Evolutionary conservation across 108 stramenopile genomes (phyloP).

Genomic region (Pelagomonas calceolata): DNA sequence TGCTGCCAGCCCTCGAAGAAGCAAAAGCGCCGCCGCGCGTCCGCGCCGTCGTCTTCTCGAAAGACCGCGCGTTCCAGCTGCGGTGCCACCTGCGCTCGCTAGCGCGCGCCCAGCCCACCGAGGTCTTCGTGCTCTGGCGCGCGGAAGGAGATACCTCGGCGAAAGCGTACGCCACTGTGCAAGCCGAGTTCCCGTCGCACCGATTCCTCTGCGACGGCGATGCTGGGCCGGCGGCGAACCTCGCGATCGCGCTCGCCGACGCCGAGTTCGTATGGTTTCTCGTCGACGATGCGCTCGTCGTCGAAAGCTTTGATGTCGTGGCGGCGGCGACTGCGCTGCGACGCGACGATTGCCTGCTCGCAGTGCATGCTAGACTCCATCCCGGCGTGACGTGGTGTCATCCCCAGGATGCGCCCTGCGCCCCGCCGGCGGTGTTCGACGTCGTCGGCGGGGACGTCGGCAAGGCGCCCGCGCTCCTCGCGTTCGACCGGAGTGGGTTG

Average conservation of each 20-base stretch:
- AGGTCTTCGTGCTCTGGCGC: not conserved
- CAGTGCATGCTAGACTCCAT: not conserved
- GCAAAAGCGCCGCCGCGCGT: too few relatives aligned
- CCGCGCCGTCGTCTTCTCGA: constrained; percentile 30
- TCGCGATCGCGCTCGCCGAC: not conserved
- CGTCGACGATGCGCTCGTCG: not conserved
- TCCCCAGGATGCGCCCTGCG: not conserved
- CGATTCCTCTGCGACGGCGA: not conserved
- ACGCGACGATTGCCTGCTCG: not conserved
- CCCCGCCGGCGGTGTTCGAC: not conserved
- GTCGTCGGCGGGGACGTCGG: not conserved
- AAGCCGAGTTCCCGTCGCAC: not conserved
- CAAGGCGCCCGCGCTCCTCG: constrained; percentile 6
- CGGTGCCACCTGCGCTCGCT: constrained; percentile 29
- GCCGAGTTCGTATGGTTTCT: not conserved
- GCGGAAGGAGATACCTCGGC: not conserved
- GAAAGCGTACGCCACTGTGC: not conserved
- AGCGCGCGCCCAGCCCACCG: not conserved
- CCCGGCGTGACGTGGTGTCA: not conserved
- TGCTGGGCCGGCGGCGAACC: not conserved
- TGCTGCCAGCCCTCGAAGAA: too few relatives aligned
- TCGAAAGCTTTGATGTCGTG: not conserved
- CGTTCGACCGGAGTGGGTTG: constrained; percentile 19
- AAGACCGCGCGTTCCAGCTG: constrained; percentile 44
- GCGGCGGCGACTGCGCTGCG: not conserved